These are phyloP conservation scores for Telopea speciosissima DNA, from an alignment of 177 flowering plant species.

Conservation along the genomic window DNA sequence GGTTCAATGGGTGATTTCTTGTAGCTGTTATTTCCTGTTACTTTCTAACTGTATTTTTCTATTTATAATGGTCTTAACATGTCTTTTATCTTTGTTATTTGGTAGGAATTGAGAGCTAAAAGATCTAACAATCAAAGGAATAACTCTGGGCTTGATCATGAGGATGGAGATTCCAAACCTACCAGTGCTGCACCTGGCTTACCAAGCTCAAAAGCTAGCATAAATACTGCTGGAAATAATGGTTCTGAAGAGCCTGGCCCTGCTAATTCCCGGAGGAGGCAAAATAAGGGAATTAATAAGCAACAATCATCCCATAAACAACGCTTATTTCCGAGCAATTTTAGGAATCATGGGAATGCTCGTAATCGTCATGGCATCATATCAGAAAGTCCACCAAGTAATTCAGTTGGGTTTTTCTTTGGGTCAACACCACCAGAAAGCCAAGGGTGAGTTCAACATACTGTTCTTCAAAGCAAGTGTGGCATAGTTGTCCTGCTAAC, in stretches of 20 bases:
- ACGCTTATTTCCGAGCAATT: conserved; percentile 68
- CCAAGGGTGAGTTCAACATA: conserved; percentile 41
- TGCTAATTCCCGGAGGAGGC: conserved; percentile 49
- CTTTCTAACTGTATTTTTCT: neutral
- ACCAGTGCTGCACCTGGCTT: conserved; percentile 24
- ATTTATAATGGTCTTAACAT: neutral
- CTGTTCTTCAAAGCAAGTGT: neutral
- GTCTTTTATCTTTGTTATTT: conserved; percentile 7
- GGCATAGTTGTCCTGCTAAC: neutral
- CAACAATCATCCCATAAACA: conserved; percentile 54
- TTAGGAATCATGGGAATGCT: conserved; percentile 51
- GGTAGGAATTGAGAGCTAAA: conserved; percentile 59
- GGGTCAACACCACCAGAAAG: conserved; percentile 90
- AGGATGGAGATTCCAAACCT: conserved; percentile 42
- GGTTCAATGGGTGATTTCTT: neutral
- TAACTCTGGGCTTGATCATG: conserved; percentile 28
- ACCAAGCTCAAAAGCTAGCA: conserved; percentile 29
- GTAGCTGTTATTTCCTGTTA: neutral
- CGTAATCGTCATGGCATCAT: conserved; percentile 48
- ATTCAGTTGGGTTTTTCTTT: conserved; percentile 90
- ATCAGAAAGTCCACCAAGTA: conserved; percentile 93
- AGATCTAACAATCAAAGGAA: conserved; percentile 36
- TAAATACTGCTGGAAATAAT: conserved; percentile 26
- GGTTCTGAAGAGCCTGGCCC: conserved; percentile 41
- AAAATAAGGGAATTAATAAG: conserved; percentile 49